Conservation (phyloP, 2,329 filamentous ascomycete species). For the Diaporthe capsici region DNA sequence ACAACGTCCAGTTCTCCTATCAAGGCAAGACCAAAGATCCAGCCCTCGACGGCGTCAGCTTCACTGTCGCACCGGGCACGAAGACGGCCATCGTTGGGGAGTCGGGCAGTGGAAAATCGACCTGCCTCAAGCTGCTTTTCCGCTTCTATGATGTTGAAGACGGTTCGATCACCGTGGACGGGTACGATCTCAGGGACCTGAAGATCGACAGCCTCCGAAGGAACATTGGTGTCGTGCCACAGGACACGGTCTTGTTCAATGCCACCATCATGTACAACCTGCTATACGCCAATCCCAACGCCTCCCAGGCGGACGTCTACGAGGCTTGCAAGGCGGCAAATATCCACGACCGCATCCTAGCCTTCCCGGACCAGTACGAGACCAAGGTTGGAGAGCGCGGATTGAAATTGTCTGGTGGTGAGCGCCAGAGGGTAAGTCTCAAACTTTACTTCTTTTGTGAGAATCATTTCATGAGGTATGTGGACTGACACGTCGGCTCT, state of each 20-base stretch:
- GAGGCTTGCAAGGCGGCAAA: slow-evolving; percentile 87
- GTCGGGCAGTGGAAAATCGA: slow-evolving; percentile 63
- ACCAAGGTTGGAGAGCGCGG: slow-evolving; percentile 94
- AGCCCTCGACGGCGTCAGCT: slow-evolving; percentile 57
- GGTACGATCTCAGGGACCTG: slow-evolving; percentile 79
- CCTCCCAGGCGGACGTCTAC: slow-evolving; percentile 85
- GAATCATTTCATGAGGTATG: not conserved
- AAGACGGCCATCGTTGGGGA: slow-evolving; percentile 63
- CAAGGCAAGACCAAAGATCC: slow-evolving; percentile 53
- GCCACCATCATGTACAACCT: slow-evolving; percentile 96
- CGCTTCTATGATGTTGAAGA: slow-evolving; percentile 65
- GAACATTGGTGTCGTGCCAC: slow-evolving; percentile 94
- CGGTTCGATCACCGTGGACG: slow-evolving; percentile 62
- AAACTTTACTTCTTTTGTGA: not conserved
- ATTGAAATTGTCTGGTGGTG: slow-evolving; percentile 87
- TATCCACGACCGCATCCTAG: slow-evolving; percentile 92
- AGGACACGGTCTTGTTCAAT: slow-evolving; percentile 95
- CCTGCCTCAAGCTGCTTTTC: slow-evolving; percentile 63
- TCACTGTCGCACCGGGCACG: slow-evolving; percentile 59
- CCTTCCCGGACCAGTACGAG: slow-evolving; percentile 88
- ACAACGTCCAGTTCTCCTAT: slow-evolving; percentile 60
- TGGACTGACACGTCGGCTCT: not conserved
- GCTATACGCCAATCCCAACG: slow-evolving; percentile 86
- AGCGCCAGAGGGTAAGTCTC: slow-evolving; percentile 80
- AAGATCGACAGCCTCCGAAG: slow-evolving; percentile 89